Percentiles rank a stretch among this genome's conserved stretches.
These are phyloP conservation scores for Ballota nigra DNA, from an alignment of 257 asterid genomes.

Conservation along the genomic window DNA sequence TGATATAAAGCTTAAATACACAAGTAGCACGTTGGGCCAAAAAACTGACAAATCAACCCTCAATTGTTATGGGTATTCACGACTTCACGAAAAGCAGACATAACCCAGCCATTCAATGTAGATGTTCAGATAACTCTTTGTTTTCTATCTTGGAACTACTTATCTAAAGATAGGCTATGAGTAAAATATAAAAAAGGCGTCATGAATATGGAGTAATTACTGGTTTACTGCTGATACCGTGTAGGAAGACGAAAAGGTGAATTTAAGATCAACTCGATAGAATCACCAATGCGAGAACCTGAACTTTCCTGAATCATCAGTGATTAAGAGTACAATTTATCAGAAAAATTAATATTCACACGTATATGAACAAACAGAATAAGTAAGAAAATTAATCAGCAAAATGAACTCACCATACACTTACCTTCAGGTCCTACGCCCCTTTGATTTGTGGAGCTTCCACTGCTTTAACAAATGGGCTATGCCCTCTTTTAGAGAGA, in stretches of 20 bases:
- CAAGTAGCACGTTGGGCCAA: background rate
- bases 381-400: background rate
- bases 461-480: slow-evolving; percentile 41
- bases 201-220: background rate
- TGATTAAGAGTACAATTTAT: too few relatives aligned
- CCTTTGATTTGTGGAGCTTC: slow-evolving; percentile 34
- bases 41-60: background rate
- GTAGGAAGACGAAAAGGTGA: background rate
- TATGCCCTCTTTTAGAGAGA: slow-evolving; percentile 40
- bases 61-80: background rate
- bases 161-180: background rate
- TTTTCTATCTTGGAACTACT: background rate
- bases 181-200: background rate
- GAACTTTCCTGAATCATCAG: slow-evolving; percentile 12
- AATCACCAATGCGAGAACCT: background rate
- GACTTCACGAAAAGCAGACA: background rate
- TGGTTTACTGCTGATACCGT: background rate
- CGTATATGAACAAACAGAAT: background rate
- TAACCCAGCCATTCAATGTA: slow-evolving; percentile 1
- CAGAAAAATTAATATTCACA: background rate
- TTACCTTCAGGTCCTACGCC: slow-evolving; percentile 32
- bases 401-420: background rate
- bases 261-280: background rate
- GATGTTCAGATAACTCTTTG: background rate
- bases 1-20: background rate